These are phyloP conservation scores for Camelina hispida DNA, from an alignment of 345 rosid species.

Conservation along the genomic window DNA sequence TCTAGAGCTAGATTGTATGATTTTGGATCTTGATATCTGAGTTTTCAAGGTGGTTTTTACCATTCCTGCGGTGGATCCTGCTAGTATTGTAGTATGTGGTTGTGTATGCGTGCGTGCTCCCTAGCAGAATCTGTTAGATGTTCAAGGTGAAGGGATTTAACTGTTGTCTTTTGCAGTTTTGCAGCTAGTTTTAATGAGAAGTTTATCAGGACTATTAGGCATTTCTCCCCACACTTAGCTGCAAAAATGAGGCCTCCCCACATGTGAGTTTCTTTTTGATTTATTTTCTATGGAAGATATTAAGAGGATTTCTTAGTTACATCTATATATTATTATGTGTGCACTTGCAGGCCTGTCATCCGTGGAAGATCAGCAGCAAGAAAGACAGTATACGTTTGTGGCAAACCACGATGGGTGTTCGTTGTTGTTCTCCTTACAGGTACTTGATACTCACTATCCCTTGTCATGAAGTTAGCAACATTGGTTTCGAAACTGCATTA, in stretches of 20 bases:
- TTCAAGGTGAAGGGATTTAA: constrained; percentile 3
- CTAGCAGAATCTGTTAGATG: constrained; percentile 13
- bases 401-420: constrained; percentile 47
- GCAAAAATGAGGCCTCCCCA: constrained; percentile 98
- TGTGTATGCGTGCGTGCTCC: background rate
- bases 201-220: constrained; percentile 84
- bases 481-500: constrained; percentile 14
- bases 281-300: background rate
- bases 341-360: constrained; percentile 46
- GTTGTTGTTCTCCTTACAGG: constrained; percentile 38
- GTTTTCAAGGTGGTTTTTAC: background rate
- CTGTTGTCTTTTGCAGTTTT: constrained; percentile 62
- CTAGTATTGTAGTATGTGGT: constrained; percentile 12
- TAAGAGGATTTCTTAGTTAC: constrained; percentile 4
- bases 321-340: constrained; percentile 10
- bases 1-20: background rate
- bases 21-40: constrained; percentile 9
- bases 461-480: constrained; percentile 2
- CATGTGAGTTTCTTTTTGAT: constrained; percentile 55
- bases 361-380: constrained; percentile 47
- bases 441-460: constrained; percentile 21
- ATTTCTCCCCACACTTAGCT: constrained; percentile 92
- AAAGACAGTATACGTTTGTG: constrained; percentile 47
- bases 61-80: background rate
- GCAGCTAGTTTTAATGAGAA: constrained; percentile 94